Conservation (phyloP, 805 yeast genomes). For the Starmera caribaea region DNA sequence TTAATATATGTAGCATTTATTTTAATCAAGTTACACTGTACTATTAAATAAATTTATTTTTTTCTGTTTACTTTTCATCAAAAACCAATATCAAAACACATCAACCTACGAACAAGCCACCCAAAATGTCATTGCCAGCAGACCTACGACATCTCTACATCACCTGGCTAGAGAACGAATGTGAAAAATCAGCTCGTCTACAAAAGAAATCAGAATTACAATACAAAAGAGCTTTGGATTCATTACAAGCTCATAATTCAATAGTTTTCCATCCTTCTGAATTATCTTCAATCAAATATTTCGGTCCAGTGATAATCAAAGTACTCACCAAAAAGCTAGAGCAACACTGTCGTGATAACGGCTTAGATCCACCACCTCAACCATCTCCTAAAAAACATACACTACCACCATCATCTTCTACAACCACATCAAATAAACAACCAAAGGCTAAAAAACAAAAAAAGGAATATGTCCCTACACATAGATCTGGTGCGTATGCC, state of each 20-base stretch:
- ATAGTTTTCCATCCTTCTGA: conserved; percentile 47
- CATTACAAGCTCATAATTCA: conserved; percentile 34
- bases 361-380: conserved; percentile 12
- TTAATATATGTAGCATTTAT: too few relatives aligned
- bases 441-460: conserved; percentile 10
- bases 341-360: conserved; percentile 48
- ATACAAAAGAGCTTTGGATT: conserved; percentile 47
- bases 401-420: too few relatives aligned
- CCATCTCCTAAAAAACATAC: too few relatives aligned
- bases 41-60: not conserved
- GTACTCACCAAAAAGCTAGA: conserved; percentile 36
- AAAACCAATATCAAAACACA: not conserved
- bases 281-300: conserved; percentile 46
- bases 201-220: conserved; percentile 45
- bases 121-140: conserved; percentile 29
- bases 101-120: not conserved
- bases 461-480: conserved; percentile 54
- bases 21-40: too few relatives aligned
- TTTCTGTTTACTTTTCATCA: not conserved
- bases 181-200: conserved; percentile 34
- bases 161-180: conserved; percentile 50
- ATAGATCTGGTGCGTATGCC: conserved; percentile 80
- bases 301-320: conserved; percentile 64
- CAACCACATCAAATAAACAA: conserved; percentile 2
- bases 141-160: conserved; percentile 44